A percentile compares a stretch with the other conserved stretches of the same genome.
Conservation (phyloP, 345 rosid species). For the Hibiscus trionum region DNA sequence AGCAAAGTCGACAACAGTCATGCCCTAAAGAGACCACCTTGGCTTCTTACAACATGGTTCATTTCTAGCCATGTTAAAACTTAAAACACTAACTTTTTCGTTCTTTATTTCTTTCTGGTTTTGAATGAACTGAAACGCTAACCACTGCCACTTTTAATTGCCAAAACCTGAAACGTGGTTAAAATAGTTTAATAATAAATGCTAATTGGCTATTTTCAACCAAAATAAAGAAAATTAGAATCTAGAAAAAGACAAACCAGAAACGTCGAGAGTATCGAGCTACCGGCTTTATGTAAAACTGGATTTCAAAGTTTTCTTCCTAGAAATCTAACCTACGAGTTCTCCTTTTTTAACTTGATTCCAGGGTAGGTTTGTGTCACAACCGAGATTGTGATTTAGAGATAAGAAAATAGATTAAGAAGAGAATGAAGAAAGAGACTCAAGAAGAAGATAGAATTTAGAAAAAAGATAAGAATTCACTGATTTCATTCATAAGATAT, state of each 20-base stretch:
- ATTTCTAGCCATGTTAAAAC: neutral
- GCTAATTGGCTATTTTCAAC: neutral
- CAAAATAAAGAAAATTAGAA: neutral
- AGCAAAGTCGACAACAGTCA: too few relatives aligned
- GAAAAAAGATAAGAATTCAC: too few relatives aligned
- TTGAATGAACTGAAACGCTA: neutral
- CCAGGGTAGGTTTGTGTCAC: too few relatives aligned
- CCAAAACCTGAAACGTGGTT: neutral
- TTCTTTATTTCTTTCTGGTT: neutral
- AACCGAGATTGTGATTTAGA: too few relatives aligned
- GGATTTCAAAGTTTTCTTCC: neutral
- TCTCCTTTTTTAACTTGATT: constrained; percentile 5
- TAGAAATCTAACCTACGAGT: neutral
- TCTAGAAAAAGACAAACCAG: constrained; percentile 10
- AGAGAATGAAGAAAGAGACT: too few relatives aligned
- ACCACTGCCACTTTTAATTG: neutral
- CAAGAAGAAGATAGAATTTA: too few relatives aligned
- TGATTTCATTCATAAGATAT: too few relatives aligned
- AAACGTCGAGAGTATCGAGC: neutral
- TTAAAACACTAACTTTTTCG: neutral
- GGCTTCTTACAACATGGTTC: constrained; percentile 2
- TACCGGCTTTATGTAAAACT: neutral
- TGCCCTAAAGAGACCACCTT: constrained; percentile 45
- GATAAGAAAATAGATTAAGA: too few relatives aligned
- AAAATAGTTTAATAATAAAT: neutral